Base-by-base conservation (phyloP, 805 yeast genomes). In the Ogataea wickerhamii region DNA sequence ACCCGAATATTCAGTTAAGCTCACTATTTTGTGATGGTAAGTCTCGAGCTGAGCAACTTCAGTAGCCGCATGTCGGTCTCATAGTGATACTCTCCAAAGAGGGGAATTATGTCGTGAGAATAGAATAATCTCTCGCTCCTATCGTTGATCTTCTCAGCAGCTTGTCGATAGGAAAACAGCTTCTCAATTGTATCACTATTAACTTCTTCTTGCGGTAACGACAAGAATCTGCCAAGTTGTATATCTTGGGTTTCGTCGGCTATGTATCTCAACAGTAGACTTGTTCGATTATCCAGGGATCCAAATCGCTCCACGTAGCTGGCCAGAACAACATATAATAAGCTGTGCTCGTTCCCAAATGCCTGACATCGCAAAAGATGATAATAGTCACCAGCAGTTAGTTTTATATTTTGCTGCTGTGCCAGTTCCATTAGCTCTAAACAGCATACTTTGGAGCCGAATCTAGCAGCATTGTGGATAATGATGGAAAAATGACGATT, bases 271-370 rank as follows among this genome's bases (percentile, higher is more conserved):
- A 58, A 22, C 14, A 47, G 32, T 1, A 24, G 22, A 3, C 13
- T 22, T 1, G 40, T 38, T 14, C 37, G 30, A 1, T 3, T 2
- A 3, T 46, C 18, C 3, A 54, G 14, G 2, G 30, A 12, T 2
- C 41, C 37, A 29, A 45, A 32, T 3, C 34, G 36, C 10, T 38
- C 30, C 8, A 56, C 16, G 6, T 37, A 20, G 7, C 43, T 21
- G 1, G 43, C 18, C 5, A 53, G 31, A 11, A 53, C 14, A n/a
- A 47, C 28, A 23, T 43, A 51, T 2, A 60, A 11, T 5, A 56
- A 50, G 23, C 51, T 57, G 29, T 49, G 51, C 26, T 55, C 61
- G 10, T 29, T 35, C 2, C 65, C 65, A 20, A 27, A 37, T 4
- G 47, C 35, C 33, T 58, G 58, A 5, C 47, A 36, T 20, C 27